Percentiles rank a stretch among this genome's conserved stretches.
Evolutionary conservation across 345 rosid genomes (phyloP).

Genomic region (Microthlaspi erraticum): DNA sequence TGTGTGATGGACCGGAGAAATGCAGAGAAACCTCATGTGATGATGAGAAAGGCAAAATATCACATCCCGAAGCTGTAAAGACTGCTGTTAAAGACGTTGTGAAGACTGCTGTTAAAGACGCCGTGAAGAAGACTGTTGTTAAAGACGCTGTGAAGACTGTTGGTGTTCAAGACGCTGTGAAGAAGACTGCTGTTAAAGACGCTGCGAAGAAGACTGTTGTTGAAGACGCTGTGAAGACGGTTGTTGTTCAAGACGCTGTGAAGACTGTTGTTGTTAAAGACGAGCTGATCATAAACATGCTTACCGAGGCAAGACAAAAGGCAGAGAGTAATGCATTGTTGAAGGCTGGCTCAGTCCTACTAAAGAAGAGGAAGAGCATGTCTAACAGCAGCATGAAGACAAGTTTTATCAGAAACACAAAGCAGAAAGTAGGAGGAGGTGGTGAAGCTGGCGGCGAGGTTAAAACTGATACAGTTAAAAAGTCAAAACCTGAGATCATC

Average conservation of each 20-base stretch:
- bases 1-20: slow-evolving; percentile 46
- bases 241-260: too few relatives aligned
- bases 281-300: slow-evolving; percentile 39
- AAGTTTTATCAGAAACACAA: slow-evolving; percentile 36
- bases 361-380: slow-evolving; percentile 42
- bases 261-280: not conserved
- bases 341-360: slow-evolving; percentile 34
- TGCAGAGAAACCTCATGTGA: slow-evolving; percentile 30
- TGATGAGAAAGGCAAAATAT: slow-evolving; percentile 38
- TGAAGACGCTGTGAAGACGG: too few relatives aligned
- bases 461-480: slow-evolving; percentile 13
- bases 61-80: slow-evolving; percentile 41
- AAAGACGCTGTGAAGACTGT: too few relatives aligned
- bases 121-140: too few relatives aligned
- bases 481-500: slow-evolving; percentile 31
- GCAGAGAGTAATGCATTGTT: slow-evolving; percentile 41
- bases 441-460: slow-evolving; percentile 41
- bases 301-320: slow-evolving; percentile 41
- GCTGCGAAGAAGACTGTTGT: too few relatives aligned
- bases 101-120: too few relatives aligned
- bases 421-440: slow-evolving; percentile 43
- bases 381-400: slow-evolving; percentile 35
- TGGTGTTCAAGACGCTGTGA: too few relatives aligned
- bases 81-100: slow-evolving; percentile 33
- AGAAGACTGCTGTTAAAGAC: too few relatives aligned